Conservation (phyloP, 345 rosid genomes). For the Acer yangbiense region DNA sequence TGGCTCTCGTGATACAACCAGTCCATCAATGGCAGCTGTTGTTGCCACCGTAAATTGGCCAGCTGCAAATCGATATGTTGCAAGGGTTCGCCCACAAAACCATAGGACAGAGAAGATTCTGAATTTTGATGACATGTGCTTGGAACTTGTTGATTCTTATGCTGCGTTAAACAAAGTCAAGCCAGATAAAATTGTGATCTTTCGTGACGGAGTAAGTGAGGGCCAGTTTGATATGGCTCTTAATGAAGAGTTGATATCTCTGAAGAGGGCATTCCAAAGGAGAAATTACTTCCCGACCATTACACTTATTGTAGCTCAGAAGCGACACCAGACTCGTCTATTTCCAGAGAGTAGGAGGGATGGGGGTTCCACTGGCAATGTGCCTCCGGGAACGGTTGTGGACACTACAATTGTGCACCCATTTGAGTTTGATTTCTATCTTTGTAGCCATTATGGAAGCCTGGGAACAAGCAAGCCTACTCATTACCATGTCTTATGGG, state of each 20-base stretch:
- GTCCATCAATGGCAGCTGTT: constrained; percentile 87
- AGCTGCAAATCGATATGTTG: constrained; percentile 77
- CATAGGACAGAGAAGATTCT: constrained; percentile 68
- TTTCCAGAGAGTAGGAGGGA: constrained; percentile 47
- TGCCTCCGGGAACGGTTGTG: constrained; percentile 79
- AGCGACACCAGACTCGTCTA: constrained; percentile 82
- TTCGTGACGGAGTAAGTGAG: constrained; percentile 91
- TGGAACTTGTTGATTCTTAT: constrained; percentile 63
- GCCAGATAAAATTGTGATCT: constrained; percentile 69
- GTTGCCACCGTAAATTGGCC: constrained; percentile 92
- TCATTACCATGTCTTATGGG: constrained; percentile 77
- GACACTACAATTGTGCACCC: constrained; percentile 74
- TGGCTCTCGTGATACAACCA: constrained; percentile 42
- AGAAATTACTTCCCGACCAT: constrained; percentile 56
- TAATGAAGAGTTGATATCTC: constrained; percentile 61
- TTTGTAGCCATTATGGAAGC: constrained; percentile 79
- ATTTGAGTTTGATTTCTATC: constrained; percentile 74
- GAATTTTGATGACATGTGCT: constrained; percentile 64
- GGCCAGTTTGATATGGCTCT: constrained; percentile 92
- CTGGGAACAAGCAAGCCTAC: constrained; percentile 89
- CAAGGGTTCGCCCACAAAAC: constrained; percentile 62
- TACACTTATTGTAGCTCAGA: constrained; percentile 73
- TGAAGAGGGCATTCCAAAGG: constrained; percentile 45
- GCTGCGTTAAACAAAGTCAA: constrained; percentile 35
- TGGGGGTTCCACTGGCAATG: constrained; percentile 51